Conservation (phyloP, 768 basidiomycete genomes). For the Pleurotus giganteus region DNA sequence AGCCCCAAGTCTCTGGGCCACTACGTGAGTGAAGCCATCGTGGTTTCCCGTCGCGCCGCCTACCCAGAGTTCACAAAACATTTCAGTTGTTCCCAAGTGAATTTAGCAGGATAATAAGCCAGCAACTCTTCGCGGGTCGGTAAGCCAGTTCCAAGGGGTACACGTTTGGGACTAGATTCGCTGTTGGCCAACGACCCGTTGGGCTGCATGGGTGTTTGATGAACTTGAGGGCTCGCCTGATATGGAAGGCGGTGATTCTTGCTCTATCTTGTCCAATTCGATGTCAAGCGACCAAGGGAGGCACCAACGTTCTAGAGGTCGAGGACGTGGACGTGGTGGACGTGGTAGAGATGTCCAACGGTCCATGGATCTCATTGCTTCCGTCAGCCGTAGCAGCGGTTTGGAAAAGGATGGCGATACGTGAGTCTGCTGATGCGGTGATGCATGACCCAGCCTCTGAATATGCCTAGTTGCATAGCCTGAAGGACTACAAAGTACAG, state of each 20-base stretch:
- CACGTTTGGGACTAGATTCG: too few species aligned
- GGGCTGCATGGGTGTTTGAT: too few species aligned
- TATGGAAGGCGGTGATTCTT: too few species aligned
- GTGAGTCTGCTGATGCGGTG: slow-evolving; percentile 41
- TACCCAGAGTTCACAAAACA: slow-evolving; percentile 80
- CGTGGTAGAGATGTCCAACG: neutral
- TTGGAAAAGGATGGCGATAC: slow-evolving; percentile 71
- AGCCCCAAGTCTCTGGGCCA: slow-evolving; percentile 71
- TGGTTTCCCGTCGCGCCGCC: slow-evolving; percentile 14
- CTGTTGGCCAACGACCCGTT: too few species aligned
- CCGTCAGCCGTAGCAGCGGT: slow-evolving; percentile 76
- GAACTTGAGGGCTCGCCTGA: neutral
- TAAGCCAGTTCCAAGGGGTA: slow-evolving; percentile 52
- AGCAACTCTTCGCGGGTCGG: slow-evolving; percentile 69
- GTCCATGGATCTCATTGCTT: slow-evolving; percentile 62
- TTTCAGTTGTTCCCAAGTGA: slow-evolving; percentile 75
- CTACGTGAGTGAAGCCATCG: neutral
- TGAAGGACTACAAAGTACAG: slow-evolving; percentile 59
- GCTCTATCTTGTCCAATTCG: neutral
- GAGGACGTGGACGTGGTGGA: neutral
- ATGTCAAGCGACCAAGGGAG: neutral
- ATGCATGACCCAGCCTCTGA: slow-evolving; percentile 21
- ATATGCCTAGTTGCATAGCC: slow-evolving; percentile 39
- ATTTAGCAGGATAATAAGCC: slow-evolving; percentile 68
- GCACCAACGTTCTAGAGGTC: neutral